A percentile compares a stretch with the other conserved stretches of the same genome.
Evolutionary conservation across 371 early-diverging fungal species (phyloP).

Genomic region (Syncephalis fuscata): DNA sequence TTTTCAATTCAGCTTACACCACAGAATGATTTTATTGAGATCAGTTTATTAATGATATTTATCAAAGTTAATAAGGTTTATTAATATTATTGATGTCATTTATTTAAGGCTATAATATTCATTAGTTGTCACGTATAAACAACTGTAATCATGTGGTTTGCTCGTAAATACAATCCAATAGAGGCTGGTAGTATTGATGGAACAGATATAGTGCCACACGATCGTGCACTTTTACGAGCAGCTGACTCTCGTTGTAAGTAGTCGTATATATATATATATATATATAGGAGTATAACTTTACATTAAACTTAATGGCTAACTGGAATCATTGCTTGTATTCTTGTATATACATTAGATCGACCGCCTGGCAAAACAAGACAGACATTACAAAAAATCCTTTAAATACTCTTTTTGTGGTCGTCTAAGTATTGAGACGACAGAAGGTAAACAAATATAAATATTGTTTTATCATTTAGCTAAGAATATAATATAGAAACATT

Average conservation of each 20-base stretch:
- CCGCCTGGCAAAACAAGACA: neutral
- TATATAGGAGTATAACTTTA: neutral
- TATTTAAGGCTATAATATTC: too few species aligned
- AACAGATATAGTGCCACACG: slow-evolving; percentile 24
- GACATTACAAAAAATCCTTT: slow-evolving; percentile 16
- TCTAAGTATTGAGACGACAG: slow-evolving; percentile 22
- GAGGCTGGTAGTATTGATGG: slow-evolving; percentile 39
- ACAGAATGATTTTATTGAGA: too few species aligned
- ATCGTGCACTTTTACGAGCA: slow-evolving; percentile 29
- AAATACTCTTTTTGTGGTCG: slow-evolving; percentile 32
- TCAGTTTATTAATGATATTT: too few species aligned
- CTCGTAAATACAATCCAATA: slow-evolving; percentile 27
- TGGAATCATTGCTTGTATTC: neutral
- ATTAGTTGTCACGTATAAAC: neutral
- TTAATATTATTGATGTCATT: too few species aligned
- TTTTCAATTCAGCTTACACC: too few species aligned
- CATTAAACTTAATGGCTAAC: too few species aligned
- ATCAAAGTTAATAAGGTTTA: too few species aligned
- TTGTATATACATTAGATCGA: slow-evolving; percentile 17
- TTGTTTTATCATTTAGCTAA: too few species aligned
- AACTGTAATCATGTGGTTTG: slow-evolving; percentile 23
- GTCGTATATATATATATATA: neutral
- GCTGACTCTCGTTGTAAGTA: slow-evolving; percentile 13
- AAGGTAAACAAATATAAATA: slow-evolving; percentile 16
- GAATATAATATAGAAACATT: slow-evolving; percentile 8